A percentile compares a stretch with the other conserved stretches of the same genome.
These are phyloP conservation scores for Colletotrichum liriopes DNA, from an alignment of 2,329 filamentous ascomycete species.

Conservation along the genomic window DNA sequence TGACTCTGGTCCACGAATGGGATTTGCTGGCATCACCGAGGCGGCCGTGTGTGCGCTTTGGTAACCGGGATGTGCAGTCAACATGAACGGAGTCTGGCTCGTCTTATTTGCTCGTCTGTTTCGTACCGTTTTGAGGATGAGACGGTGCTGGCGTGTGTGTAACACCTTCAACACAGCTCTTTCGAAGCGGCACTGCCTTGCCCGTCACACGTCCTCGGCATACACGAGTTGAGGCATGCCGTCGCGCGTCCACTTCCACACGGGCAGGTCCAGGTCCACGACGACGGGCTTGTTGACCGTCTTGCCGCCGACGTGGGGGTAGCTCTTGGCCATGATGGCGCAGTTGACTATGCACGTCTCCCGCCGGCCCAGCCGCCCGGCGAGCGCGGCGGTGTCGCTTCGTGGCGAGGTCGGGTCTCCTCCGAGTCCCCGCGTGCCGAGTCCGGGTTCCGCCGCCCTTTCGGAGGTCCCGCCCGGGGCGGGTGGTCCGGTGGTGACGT, in stretches of 20 bases:
- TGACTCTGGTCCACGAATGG: not conserved
- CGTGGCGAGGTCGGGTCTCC: conserved; percentile 58
- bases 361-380: conserved; percentile 61
- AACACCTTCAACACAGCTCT: not conserved
- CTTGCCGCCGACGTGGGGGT: conserved; percentile 74
- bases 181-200: not conserved
- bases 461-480: not conserved
- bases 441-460: conserved; percentile 42
- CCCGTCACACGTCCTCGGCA: not conserved
- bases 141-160: not conserved
- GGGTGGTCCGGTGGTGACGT: no score
- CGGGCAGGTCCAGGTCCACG: conserved; percentile 83
- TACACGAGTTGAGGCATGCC: conserved; percentile 3
- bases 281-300: conserved; percentile 85
- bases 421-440: conserved; percentile 57
- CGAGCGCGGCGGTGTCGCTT: conserved; percentile 59
- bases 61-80: not conserved
- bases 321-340: conserved; percentile 79
- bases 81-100: not conserved
- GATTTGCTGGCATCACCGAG: not conserved
- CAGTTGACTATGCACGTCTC: conserved; percentile 89
- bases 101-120: not conserved
- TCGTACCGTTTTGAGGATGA: not conserved
- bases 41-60: not conserved
- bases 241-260: conserved; percentile 58